Percentiles rank a stretch among this genome's conserved stretches.
phyloP scores from a whole-genome alignment of 192 early-diverging fungal genomes.

The Jimgerdemannia flammicorona region DNA sequence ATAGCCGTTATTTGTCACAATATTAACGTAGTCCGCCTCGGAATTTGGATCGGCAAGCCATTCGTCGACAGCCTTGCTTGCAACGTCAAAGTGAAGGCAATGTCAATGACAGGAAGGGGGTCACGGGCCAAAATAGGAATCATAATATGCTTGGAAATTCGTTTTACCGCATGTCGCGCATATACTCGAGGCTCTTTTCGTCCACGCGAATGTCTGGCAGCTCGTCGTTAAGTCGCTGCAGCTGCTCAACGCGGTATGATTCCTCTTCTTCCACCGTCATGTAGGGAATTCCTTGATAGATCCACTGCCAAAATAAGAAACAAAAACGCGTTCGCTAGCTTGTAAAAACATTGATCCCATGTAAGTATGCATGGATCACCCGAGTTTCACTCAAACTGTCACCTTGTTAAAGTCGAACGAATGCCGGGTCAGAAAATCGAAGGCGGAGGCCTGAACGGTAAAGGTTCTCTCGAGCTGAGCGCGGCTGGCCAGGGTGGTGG shows the following conservation, averaged over 20 bases:
- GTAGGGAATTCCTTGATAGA: slow-evolving; percentile 52
- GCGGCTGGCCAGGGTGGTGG: slow-evolving; percentile 31
- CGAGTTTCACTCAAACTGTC: background rate
- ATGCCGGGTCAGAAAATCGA: slow-evolving; percentile 53
- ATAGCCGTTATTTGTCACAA: slow-evolving; percentile 38
- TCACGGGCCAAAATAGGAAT: too few relatives aligned
- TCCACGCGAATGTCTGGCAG: slow-evolving; percentile 45
- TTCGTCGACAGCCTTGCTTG: slow-evolving; percentile 25
- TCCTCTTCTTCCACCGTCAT: slow-evolving; percentile 51
- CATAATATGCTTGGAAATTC: background rate
- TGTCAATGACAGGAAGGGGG: background rate
- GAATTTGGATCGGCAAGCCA: slow-evolving; percentile 39
- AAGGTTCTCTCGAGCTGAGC: slow-evolving; percentile 46
- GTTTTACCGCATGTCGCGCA: slow-evolving; percentile 33
- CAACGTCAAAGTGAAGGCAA: background rate
- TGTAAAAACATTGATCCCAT: background rate
- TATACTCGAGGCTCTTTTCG: slow-evolving; percentile 42
- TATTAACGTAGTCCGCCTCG: slow-evolving; percentile 33
- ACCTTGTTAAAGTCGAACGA: slow-evolving; percentile 65
- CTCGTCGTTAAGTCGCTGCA: slow-evolving; percentile 18
- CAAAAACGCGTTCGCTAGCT: background rate
- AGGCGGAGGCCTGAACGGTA: slow-evolving; percentile 39
- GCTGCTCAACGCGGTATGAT: slow-evolving; percentile 12
- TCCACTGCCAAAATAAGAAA: slow-evolving; percentile 18
- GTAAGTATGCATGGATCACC: too few relatives aligned